A percentile compares a stretch with the other conserved stretches of the same genome.
Evolutionary conservation across 2,329 filamentous ascomycete genomes (phyloP).

Genomic region (Sphaceloma murrayae): DNA sequence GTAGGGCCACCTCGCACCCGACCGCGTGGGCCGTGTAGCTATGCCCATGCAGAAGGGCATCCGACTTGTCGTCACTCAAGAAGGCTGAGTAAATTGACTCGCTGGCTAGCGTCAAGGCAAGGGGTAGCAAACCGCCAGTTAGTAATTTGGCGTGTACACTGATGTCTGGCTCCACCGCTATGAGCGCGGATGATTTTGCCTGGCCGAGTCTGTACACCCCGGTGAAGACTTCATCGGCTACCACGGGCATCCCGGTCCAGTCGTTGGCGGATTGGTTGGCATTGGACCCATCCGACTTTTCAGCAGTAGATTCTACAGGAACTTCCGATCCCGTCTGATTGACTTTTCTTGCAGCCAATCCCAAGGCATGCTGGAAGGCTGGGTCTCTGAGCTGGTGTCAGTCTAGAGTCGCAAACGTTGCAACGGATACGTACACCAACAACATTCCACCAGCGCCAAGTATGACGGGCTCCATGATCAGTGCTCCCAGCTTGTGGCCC

Average conservation of each 20-base stretch:
- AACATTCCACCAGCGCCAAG: constrained; percentile 78
- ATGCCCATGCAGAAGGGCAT: constrained; percentile 73
- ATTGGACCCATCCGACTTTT: no score
- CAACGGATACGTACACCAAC: constrained; percentile 50
- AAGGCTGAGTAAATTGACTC: constrained; percentile 65
- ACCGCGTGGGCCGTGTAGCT: constrained; percentile 80
- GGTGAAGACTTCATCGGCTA: constrained; percentile 84
- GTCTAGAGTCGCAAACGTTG: constrained; percentile 9
- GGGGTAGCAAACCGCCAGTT: constrained; percentile 67
- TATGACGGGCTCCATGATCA: constrained; percentile 72
- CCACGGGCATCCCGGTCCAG: constrained; percentile 67
- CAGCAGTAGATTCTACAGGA: no score
- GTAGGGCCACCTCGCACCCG: constrained; percentile 68
- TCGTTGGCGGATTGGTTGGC: no score
- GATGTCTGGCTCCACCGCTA: constrained; percentile 61
- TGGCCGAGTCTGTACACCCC: constrained; percentile 73
- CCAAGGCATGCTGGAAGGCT: constrained; percentile 65
- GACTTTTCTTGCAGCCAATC: constrained; percentile 51
- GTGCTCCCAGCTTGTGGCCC: constrained; percentile 60
- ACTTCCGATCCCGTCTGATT: constrained; percentile 12
- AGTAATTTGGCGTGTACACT: constrained; percentile 75
- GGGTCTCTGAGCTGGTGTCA: constrained; percentile 51
- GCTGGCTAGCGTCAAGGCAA: constrained; percentile 67
- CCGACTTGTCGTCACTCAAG: constrained; percentile 60
- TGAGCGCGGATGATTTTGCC: constrained; percentile 59